Evolutionary conservation across 176 grass and related monocot species (phyloP).

Genomic region (Bolboschoenus planiculmis): DNA sequence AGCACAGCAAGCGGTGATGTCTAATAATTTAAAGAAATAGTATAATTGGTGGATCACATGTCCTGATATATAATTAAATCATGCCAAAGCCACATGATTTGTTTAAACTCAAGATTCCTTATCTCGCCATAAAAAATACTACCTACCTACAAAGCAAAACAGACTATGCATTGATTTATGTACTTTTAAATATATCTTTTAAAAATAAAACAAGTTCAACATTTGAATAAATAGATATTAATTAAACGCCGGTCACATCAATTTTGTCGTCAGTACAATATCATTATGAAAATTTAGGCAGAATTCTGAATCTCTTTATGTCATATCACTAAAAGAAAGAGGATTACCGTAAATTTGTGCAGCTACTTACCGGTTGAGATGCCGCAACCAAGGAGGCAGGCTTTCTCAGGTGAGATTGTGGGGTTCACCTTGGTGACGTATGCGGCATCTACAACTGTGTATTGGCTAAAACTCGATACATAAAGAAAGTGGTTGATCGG

Average conservation of each 20-base stretch:
- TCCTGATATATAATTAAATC: background rate
- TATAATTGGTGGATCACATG: background rate
- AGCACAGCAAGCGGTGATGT: too few relatives aligned
- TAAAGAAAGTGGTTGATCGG: conserved; percentile 39
- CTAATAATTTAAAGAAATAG: background rate
- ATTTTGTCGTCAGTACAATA: background rate
- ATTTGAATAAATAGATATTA: background rate
- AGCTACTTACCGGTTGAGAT: conserved; percentile 40
- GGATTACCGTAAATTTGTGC: background rate
- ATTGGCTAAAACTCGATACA: conserved; percentile 69
- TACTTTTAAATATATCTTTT: background rate
- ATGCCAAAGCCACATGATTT: background rate
- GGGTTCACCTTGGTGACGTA: conserved; percentile 47
- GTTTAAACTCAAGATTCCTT: background rate
- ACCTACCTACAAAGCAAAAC: background rate
- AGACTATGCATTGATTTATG: background rate
- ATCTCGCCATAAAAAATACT: background rate
- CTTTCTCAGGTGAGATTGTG: conserved; percentile 42
- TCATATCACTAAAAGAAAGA: background rate
- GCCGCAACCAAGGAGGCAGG: conserved; percentile 67
- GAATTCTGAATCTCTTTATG: background rate
- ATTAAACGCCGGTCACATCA: background rate
- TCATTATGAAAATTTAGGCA: background rate
- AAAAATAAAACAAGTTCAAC: background rate
- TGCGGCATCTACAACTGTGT: conserved; percentile 66